These are phyloP conservation scores for Acacia melanoxylon DNA, from an alignment of 306 rosid species.

Conservation along the genomic window DNA sequence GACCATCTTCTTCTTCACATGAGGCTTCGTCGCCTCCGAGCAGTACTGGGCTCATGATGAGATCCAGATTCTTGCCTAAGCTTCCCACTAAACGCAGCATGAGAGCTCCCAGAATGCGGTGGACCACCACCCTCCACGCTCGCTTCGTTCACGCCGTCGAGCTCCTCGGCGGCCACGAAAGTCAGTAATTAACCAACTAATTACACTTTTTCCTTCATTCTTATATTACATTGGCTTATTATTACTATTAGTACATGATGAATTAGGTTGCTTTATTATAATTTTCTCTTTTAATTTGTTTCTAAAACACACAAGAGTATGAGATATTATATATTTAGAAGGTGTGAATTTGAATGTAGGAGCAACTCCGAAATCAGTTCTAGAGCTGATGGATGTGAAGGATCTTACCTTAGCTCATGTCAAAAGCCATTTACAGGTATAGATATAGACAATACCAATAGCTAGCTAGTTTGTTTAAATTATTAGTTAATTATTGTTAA, in stretches of 20 bases:
- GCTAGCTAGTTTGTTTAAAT: background rate
- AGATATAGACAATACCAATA: too few relatives aligned
- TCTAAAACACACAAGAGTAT: background rate
- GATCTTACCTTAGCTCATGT: constrained; percentile 98
- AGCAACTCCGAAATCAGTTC: constrained; percentile 94
- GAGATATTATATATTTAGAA: background rate
- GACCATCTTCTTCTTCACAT: constrained; percentile 12
- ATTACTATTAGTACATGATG: too few relatives aligned
- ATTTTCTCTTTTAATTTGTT: background rate
- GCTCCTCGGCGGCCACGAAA: constrained; percentile 99
- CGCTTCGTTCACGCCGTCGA: constrained; percentile 93
- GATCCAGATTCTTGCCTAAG: constrained; percentile 82
- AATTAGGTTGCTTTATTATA: background rate
- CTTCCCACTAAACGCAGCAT: constrained; percentile 77
- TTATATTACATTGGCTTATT: background rate
- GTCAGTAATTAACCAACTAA: constrained; percentile 12
- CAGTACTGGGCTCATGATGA: constrained; percentile 38
- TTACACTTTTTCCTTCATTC: background rate
- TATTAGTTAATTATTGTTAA: background rate
- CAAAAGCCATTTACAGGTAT: constrained; percentile 94
- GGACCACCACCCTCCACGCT: constrained; percentile 90
- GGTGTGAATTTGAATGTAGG: constrained; percentile 39
- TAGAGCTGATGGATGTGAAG: constrained; percentile 97
- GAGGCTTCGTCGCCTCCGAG: constrained; percentile 12
- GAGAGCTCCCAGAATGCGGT: constrained; percentile 95